These are phyloP conservation scores for Sporothrix phasma DNA, from an alignment of 2,329 filamentous ascomycete species.

Conservation along the genomic window DNA sequence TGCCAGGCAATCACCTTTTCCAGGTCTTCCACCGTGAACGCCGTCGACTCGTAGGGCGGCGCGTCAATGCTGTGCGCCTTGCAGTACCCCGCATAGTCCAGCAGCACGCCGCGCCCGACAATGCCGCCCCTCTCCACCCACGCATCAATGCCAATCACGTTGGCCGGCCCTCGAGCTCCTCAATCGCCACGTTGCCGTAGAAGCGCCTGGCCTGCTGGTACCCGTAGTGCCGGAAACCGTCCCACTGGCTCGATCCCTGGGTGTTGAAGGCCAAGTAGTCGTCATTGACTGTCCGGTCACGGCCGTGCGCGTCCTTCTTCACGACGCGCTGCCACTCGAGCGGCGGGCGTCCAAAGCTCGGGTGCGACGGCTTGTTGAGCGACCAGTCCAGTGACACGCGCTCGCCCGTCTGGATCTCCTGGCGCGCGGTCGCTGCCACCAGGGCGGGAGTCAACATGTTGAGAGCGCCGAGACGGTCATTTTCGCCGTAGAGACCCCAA, in stretches of 20 bases:
- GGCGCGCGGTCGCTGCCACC: conserved; percentile 25
- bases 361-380: conserved; percentile 34
- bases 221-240: conserved; percentile 36
- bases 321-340: conserved; percentile 32
- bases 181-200: conserved; percentile 11
- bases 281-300: conserved; percentile 36
- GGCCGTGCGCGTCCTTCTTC: conserved; percentile 13
- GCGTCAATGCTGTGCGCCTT: conserved; percentile 9
- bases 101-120: conserved; percentile 37
- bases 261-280: conserved; percentile 38
- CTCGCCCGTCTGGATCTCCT: conserved; percentile 44
- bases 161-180: conserved; percentile 12
- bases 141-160: conserved; percentile 16
- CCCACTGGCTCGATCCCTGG: conserved; percentile 39
- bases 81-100: conserved; percentile 29
- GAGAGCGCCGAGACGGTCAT: conserved; percentile 30
- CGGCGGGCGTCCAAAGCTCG: conserved; percentile 35
- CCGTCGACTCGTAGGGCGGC: conserved; percentile 14
- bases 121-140: conserved; percentile 33
- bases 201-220: conserved; percentile 16
- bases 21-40: conserved; percentile 24
- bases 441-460: conserved; percentile 21
- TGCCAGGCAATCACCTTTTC: conserved; percentile 27
- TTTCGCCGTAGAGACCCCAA: conserved; percentile 41
- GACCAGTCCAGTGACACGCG: conserved; percentile 52